Conservation (phyloP, 2,329 filamentous ascomycete species). For the Colletotrichum gigasporum region DNA sequence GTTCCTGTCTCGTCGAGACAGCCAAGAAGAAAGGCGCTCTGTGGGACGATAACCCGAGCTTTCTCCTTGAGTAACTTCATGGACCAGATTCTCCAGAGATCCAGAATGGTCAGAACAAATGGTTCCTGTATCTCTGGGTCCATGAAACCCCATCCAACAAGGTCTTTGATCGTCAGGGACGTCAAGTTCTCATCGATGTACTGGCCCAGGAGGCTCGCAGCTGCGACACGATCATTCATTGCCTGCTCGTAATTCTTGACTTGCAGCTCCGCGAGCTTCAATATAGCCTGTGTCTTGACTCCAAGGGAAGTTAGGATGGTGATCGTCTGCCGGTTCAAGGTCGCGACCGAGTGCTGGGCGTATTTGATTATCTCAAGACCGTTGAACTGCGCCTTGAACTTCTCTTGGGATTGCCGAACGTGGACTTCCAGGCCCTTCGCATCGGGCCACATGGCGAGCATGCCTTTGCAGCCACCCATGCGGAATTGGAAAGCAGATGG, state of each 20-base stretch:
- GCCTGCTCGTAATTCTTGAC: constrained; percentile 75
- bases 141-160: constrained; percentile 86
- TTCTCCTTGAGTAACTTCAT: constrained; percentile 94
- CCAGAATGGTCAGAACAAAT: constrained; percentile 81
- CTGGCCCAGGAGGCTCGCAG: constrained; percentile 73
- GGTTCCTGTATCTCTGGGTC: constrained; percentile 69
- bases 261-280: constrained; percentile 73
- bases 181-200: constrained; percentile 88
- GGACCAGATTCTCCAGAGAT: constrained; percentile 89
- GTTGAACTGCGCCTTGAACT: constrained; percentile 78
- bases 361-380: constrained; percentile 87
- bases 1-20: constrained; percentile 86
- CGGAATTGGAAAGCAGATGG: constrained; percentile 94
- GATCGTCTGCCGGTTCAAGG: constrained; percentile 91
- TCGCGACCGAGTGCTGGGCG: constrained; percentile 79
- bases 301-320: constrained; percentile 83
- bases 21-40: constrained; percentile 89
- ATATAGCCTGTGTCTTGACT: constrained; percentile 73
- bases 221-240: constrained; percentile 71
- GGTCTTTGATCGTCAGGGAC: constrained; percentile 76
- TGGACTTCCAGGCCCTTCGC: constrained; percentile 75
- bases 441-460: constrained; percentile 79
- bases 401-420: constrained; percentile 85
- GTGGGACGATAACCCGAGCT: constrained; percentile 81
- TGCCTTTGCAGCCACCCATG: constrained; percentile 90